A percentile compares a stretch with the other conserved stretches of the same genome.
These are phyloP conservation scores for Niveomyces coronatus DNA, from an alignment of 2,329 filamentous ascomycete genomes.

Conservation along the genomic window DNA sequence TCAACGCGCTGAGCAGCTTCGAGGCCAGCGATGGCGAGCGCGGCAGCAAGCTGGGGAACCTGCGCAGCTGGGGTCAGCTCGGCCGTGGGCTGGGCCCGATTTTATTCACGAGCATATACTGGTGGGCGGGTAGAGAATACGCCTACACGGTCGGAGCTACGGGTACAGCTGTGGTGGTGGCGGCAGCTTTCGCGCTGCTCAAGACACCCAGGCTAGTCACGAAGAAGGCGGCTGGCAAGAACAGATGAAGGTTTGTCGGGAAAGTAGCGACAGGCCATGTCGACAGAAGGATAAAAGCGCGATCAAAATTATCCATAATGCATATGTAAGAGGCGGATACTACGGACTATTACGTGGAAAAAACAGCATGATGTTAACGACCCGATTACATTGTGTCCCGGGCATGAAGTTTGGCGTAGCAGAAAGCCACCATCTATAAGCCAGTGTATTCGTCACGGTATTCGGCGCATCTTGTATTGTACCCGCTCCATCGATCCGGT, in stretches of 20 bases:
- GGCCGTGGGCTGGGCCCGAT: constrained; percentile 80
- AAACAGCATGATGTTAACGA: too few relatives aligned
- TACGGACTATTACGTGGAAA: too few relatives aligned
- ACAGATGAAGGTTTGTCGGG: background rate
- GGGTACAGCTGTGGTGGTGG: constrained; percentile 67
- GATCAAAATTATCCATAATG: too few relatives aligned
- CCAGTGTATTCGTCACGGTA: too few relatives aligned
- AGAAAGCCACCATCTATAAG: too few relatives aligned
- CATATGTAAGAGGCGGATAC: too few relatives aligned
- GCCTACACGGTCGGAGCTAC: constrained; percentile 75
- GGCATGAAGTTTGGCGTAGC: too few relatives aligned
- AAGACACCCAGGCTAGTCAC: constrained; percentile 44
- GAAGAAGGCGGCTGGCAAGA: background rate
- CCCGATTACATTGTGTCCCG: too few relatives aligned
- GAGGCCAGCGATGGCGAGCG: constrained; percentile 73
- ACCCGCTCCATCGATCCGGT: too few relatives aligned
- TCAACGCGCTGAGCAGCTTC: constrained; percentile 87
- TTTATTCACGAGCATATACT: constrained; percentile 90
- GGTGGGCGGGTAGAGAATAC: constrained; percentile 87
- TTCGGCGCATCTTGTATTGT: too few relatives aligned
- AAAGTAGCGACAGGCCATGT: too few relatives aligned
- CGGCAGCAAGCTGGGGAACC: constrained; percentile 74
- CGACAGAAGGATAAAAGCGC: too few relatives aligned
- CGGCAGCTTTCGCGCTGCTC: constrained; percentile 59
- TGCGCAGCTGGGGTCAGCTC: constrained; percentile 75